These are phyloP conservation scores for Globisporangium barbulae DNA, from an alignment of 352 stramenopile species.

Conservation along the genomic window DNA sequence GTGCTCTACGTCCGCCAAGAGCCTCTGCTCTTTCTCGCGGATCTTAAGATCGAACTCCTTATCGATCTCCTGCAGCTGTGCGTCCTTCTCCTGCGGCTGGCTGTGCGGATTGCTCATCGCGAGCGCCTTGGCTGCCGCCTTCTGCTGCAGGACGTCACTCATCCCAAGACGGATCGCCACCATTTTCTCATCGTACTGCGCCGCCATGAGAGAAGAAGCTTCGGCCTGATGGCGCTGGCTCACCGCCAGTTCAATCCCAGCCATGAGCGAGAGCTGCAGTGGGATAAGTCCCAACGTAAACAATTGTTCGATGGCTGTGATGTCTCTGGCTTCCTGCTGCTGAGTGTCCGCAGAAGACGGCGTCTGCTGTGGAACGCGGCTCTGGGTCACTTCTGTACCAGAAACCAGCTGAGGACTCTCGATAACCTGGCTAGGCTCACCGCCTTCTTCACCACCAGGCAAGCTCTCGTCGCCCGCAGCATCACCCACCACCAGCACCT, in stretches of 20 bases:
- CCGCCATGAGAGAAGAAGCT: slow-evolving; percentile 29
- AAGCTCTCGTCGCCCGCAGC: background rate
- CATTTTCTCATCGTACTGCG: slow-evolving; percentile 23
- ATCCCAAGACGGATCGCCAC: slow-evolving; percentile 29
- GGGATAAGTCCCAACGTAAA: slow-evolving; percentile 49
- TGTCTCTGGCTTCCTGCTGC: slow-evolving; percentile 51
- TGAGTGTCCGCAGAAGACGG: background rate
- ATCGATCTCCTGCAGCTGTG: slow-evolving; percentile 35
- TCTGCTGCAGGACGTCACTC: slow-evolving; percentile 41
- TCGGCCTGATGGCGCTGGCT: slow-evolving; percentile 54
- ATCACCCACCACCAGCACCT: slow-evolving; percentile 2
- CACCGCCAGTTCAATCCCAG: slow-evolving; percentile 54
- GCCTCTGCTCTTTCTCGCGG: slow-evolving; percentile 27
- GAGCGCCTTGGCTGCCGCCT: slow-evolving; percentile 41
- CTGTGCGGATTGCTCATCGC: slow-evolving; percentile 19
- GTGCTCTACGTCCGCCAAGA: slow-evolving; percentile 27
- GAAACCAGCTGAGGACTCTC: background rate
- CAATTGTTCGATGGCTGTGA: slow-evolving; percentile 54
- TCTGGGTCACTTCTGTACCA: background rate
- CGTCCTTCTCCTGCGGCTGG: slow-evolving; percentile 12
- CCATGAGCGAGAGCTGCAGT: slow-evolving; percentile 45
- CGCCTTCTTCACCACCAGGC: background rate
- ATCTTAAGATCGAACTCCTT: slow-evolving; percentile 37
- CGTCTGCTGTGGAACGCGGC: no score
- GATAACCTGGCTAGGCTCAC: background rate